Base-by-base conservation (phyloP, 768 basidiomycete species). In the Saitozyma podzolica region DNA sequence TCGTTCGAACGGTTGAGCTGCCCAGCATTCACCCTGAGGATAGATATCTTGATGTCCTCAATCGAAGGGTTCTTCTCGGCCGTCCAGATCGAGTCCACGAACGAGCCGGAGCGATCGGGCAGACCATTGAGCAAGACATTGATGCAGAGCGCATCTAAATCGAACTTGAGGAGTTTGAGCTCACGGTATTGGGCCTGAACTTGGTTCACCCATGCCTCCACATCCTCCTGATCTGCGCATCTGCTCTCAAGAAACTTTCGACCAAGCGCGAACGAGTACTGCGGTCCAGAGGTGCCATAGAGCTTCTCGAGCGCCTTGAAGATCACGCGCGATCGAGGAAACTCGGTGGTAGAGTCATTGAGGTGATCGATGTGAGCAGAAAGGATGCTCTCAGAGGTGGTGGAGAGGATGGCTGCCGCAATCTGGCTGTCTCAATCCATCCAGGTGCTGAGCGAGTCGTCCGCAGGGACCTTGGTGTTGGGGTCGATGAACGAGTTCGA, bases 71-170 rank as follows among this genome's bases (percentile, higher is more conserved):
- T 57, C 39, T 57, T 41, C 40, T 19, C 45, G 17, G 56, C 41
- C 8, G 56, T 57, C 56, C 56, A 57, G 40, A 57, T 42, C 17
- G 41, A 19, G 45, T 57, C 56, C n/a, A 57, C 40, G 40, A 42
- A 57, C 11, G 56, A 57, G 5, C 56, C 56, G 45, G 43, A 57
- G 41, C 56, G 56, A n/a, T 42, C 56, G 43, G 56, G 56, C 19
- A 57, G 56, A 57, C 56, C 56, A 57, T 57, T 57, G 19, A 57
- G 56, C 19, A 57, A 42, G 45, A 57, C 45, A 48, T 57, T 57
- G 56, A 57, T 42, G 45, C 56, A 57, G 40, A 57, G 56, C 41
- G 41, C 40, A 48, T 57, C 56, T n/a, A 57, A 42, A 43, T 57
- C 56, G 41, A 57, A 57, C 19, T 42, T 19, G 56, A 57, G 56